phyloP scores from a whole-genome alignment of 805 yeast genomes.

The Metschnikowia dekortorum region DNA sequence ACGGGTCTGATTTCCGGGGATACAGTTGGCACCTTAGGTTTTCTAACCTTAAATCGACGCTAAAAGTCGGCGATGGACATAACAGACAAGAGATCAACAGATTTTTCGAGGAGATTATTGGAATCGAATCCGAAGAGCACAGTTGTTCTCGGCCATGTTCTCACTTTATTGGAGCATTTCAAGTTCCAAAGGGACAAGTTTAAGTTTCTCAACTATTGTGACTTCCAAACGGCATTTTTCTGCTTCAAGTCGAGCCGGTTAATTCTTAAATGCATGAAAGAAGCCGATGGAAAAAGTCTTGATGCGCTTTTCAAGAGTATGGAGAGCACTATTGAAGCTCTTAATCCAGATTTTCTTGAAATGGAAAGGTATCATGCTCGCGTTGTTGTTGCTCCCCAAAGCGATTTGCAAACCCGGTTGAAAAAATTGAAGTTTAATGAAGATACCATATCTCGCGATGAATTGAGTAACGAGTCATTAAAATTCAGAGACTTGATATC shows the following conservation, averaged over 20 bases:
- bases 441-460: not conserved
- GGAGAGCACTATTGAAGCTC: constrained; percentile 1
- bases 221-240: constrained; percentile 33
- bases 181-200: constrained; percentile 29
- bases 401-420: constrained; percentile 4
- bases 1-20: not conserved
- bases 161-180: constrained; percentile 31
- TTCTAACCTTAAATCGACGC: not conserved
- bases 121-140: not conserved
- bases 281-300: not conserved
- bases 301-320: constrained; percentile 1
- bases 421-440: not conserved
- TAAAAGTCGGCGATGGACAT: not conserved
- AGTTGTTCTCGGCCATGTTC: not conserved
- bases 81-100: not conserved
- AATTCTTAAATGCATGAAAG: not conserved
- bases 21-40: not conserved
- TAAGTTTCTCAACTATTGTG: constrained; percentile 30
- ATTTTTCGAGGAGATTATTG: not conserved
- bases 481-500: constrained; percentile 10
- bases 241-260: constrained; percentile 13
- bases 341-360: not conserved
- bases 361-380: not conserved
- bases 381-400: not conserved
- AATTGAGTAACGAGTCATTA: not conserved